These are phyloP conservation scores for Lumnitzera racemosa DNA, from an alignment of 345 rosid species.

Conservation along the genomic window DNA sequence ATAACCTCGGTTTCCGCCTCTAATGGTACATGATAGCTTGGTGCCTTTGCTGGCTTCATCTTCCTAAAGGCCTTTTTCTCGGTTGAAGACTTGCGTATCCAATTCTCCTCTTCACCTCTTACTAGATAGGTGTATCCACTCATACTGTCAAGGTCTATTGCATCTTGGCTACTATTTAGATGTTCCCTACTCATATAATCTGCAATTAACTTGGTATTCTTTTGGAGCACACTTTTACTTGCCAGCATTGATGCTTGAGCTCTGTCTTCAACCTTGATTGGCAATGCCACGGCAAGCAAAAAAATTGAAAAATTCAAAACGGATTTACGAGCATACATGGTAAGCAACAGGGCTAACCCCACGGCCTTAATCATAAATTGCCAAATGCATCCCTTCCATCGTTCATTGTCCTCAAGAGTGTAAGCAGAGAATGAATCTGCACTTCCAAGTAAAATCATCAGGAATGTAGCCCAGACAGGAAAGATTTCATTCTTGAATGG, in stretches of 20 bases:
- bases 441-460: neutral
- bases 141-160: neutral
- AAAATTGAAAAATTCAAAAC: too few relatives aligned
- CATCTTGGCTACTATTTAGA: fast-evolving
- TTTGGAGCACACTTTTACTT: too few relatives aligned
- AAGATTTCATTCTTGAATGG: neutral
- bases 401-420: slow-evolving; percentile 2
- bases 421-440: neutral
- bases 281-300: neutral
- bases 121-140: neutral
- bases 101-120: neutral
- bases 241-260: neutral
- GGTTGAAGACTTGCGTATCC: too few relatives aligned
- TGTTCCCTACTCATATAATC: neutral
- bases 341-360: fast-evolving
- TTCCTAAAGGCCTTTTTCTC: too few relatives aligned
- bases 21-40: too few relatives aligned
- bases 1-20: too few relatives aligned
- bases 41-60: too few relatives aligned
- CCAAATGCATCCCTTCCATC: neutral
- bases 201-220: neutral
- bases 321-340: neutral
- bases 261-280: neutral
- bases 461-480: neutral
- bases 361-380: neutral